Evolutionary conservation across 2,329 filamentous ascomycete genomes (phyloP), one percentile per base, ranked within the genome.

Genomic region (Trichoderma atroviride): DNA sequence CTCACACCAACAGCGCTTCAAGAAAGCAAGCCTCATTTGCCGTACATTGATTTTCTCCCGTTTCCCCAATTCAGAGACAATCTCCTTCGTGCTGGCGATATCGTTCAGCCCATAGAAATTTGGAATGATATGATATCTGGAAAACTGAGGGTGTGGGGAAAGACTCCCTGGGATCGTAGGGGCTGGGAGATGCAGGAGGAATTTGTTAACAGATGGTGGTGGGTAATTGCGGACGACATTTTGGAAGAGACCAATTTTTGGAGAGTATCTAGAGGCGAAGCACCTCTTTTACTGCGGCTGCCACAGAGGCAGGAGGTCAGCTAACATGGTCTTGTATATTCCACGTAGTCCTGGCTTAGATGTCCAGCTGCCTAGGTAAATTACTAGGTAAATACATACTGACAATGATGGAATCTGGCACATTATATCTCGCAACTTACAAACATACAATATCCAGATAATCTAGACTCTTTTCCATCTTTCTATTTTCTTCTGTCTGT

Each of bases 101-200:
- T 35, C 29, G 13, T 63, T 16, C n/a, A 52, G 5, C 35, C 43
- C 22, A 6, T 9, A 13, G 47, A 63, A 3, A 52, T 63, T 19
- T 62, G 60, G 60, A 31, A 63, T 7, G 60, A 63, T 19, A 52
- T 63, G 47, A 31, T 63, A 14, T 35, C 60, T 2, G 60, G 60
- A 5, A 63, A 63, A 22, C 9, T 63, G 1, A 52, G 22, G 16
- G 60, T 63, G 16, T 53, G 60, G 60, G 60, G 60, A 10, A 63
- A 63, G 29, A 63, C 60, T 27, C 60, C 60, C 5, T 63, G 60
- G 60, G 60, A 63, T 33, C 60, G 60, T 2, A 63, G 60, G 22
- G 60, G 60, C 27, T 63, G 60, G 60, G 60, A 63, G 43, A 63
- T 63, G 60, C n/a, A 53, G 22, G 60, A 63, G 22, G 60, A 63